Percentiles rank a stretch among this genome's conserved stretches.
phyloP scores from a whole-genome alignment of 2,329 filamentous ascomycete species.

The Fusarium goolgardi region DNA sequence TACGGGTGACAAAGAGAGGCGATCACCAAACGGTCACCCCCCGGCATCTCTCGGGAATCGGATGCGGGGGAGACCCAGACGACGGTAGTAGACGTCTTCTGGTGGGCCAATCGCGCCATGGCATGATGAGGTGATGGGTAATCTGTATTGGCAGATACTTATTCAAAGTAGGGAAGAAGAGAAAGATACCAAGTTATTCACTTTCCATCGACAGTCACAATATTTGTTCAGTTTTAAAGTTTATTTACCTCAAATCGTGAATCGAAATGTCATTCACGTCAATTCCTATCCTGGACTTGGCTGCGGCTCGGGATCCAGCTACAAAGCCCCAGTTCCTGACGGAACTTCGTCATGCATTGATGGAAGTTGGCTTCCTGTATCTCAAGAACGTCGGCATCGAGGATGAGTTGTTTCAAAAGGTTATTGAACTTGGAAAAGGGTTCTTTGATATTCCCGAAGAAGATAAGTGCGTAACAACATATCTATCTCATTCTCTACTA shows the following conservation, averaged over 20 bases:
- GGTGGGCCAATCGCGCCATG: slow-evolving; percentile 54
- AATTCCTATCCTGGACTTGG: slow-evolving; percentile 82
- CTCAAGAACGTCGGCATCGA: slow-evolving; percentile 82
- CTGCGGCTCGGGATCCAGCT: slow-evolving; percentile 68
- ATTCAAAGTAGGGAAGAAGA: slow-evolving; percentile 16
- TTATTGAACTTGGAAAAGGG: slow-evolving; percentile 73
- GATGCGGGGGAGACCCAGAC: slow-evolving; percentile 24
- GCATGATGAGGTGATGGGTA: slow-evolving; percentile 41
- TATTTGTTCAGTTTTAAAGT: not conserved
- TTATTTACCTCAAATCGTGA: not conserved
- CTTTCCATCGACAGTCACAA: slow-evolving; percentile 31
- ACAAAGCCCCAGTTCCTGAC: slow-evolving; percentile 79
- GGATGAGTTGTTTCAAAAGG: slow-evolving; percentile 70
- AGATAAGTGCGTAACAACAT: slow-evolving; percentile 70
- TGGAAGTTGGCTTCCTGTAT: slow-evolving; percentile 91
- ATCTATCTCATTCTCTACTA: not conserved
- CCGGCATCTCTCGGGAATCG: slow-evolving; percentile 29
- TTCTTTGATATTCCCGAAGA: slow-evolving; percentile 83
- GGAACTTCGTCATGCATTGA: slow-evolving; percentile 77
- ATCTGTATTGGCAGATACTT: slow-evolving; percentile 21
- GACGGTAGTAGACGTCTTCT: slow-evolving; percentile 22
- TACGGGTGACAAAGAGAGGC: slow-evolving; percentile 18
- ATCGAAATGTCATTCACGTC: slow-evolving; percentile 74
- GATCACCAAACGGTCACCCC: slow-evolving; percentile 31
- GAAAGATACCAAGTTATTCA: slow-evolving; percentile 40